These are phyloP conservation scores for Glycine soja DNA, from an alignment of 306 rosid genomes.

Conservation along the genomic window DNA sequence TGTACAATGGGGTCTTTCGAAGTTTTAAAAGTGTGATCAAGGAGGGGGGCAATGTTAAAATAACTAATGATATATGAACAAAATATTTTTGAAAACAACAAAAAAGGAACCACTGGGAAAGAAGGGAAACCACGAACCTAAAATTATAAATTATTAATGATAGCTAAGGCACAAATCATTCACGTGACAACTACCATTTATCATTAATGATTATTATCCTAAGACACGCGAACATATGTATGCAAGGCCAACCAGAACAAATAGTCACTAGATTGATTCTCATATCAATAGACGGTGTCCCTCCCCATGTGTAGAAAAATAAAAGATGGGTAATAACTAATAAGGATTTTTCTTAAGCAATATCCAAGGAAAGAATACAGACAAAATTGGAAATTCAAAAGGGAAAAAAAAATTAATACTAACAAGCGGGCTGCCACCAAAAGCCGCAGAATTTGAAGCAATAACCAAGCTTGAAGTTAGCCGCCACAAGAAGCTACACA, in stretches of 20 bases:
- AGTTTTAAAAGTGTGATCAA: too few species aligned
- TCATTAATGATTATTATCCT: slow-evolving; percentile 9
- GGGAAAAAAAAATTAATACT: slow-evolving; percentile 37
- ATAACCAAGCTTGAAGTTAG: slow-evolving; percentile 42
- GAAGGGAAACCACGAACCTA: neutral
- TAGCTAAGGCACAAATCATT: too few species aligned
- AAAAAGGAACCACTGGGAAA: neutral
- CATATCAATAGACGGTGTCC: slow-evolving; percentile 45
- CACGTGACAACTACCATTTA: neutral
- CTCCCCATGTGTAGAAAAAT: slow-evolving; percentile 39
- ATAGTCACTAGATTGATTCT: slow-evolving; percentile 48
- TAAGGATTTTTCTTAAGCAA: slow-evolving; percentile 42
- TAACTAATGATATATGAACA: neutral
- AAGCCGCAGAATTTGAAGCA: slow-evolving; percentile 25
- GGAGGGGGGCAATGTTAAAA: too few species aligned
- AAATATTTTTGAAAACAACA: too few species aligned
- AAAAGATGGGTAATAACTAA: neutral
- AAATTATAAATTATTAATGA: too few species aligned
- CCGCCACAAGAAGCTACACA: slow-evolving; percentile 56
- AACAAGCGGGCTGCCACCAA: slow-evolving; percentile 50
- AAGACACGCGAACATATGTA: neutral
- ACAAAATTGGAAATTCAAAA: slow-evolving; percentile 51
- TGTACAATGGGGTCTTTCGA: too few species aligned
- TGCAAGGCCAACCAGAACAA: slow-evolving; percentile 6
- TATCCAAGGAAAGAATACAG: slow-evolving; percentile 53